Base-by-base conservation (phyloP, 164 flowering plant species). In the Hamamelis virginiana region DNA sequence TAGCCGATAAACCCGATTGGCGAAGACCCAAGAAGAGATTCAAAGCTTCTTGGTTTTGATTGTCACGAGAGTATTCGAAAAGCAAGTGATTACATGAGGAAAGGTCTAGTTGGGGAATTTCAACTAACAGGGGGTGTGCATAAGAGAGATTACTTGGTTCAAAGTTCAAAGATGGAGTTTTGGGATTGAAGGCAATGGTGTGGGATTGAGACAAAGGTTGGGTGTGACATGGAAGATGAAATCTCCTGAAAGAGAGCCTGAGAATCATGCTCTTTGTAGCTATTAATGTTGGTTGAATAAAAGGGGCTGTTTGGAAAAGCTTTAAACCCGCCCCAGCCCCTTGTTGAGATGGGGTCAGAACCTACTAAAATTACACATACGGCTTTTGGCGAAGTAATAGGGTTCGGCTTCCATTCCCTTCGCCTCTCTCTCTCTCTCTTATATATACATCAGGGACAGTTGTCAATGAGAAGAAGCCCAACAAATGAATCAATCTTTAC, bases 1-100 rank as follows among this genome's bases (percentile, higher is more conserved):
- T 81, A n/a, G 77, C 26, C 3, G 67, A 56, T 16, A 73, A 69
- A 60, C 85, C 84, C 4, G 70, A 78, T 2, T 77, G 69, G 15
- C 50, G 83, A 47, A 81, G 76, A 28, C 76, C 77, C 68, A 71
- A 19, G 72, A 87, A 93, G 59, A 79, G 68, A 51, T 74, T 70
- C 14, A 89, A 46, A 26, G 89, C 91, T 73, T 88, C 86, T 0
- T 19, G 59, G 78, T 83, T 78, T 18, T 60, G 73, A 65, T 76
- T 80, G 45, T 69, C 67, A 27, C 86, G 87, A 45, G 91, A 77
- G 46, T 64, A 74, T 15, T 82, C 84, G 25, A 89, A 87, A 23
- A 88, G 86, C 71, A 86, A 65, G 66, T 55, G 66, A 48, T 84
- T 84, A 62, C 61, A 71, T 3, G 69, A 38, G 15, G 77, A 62